Base-by-base conservation (phyloP, 345 rosid genomes). In the Geranium rotundifolium region DNA sequence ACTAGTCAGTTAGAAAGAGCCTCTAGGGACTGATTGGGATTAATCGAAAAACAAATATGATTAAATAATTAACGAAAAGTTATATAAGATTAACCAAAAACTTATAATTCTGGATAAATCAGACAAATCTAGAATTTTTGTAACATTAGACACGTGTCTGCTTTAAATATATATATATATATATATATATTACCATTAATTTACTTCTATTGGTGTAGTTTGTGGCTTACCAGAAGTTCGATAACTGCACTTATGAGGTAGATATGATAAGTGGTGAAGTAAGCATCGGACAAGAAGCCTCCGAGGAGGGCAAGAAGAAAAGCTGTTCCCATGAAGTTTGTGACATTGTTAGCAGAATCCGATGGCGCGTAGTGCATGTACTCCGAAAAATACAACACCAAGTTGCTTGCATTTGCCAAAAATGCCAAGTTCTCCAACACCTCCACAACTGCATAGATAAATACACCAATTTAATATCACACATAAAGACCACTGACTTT, bases 251-350 rank as follows among this genome's bases (percentile, higher is more conserved):
- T 85, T 65, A 80, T 1, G 62, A 83, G 20, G 59, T 80, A 75
- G 4, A 89, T 67, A 7, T 69, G 60, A 72, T 74, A 85, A 59
- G 83, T 72, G 29, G 84, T 79, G 65, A 85, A 54, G 68, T 70
- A 81, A 69, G 91, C 74, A 74, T 85, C 89, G 9, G 72, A 60
- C 66, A 88, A 56, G 73, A 83, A 81, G 57, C 85, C 95, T 0
- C 82, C 91, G 19, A 83, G 57, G 56, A 87, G 19, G 20, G 91
- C 77, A 10, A 87, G 85, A 61, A 87, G 56, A 69, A 81, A 83
- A 7, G 88, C 77, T n/a, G 89, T 80, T 34, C 83, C 87, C 77
- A 75, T 69, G 84, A 82, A 87, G 67, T 85, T 85, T 23, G 89
- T 85, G 29, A 81, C 84, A 81, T 69, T 81, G 69, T 72, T 87